Base-by-base conservation (phyloP, 306 rosid genomes). In the Lathyrus sativus region DNA sequence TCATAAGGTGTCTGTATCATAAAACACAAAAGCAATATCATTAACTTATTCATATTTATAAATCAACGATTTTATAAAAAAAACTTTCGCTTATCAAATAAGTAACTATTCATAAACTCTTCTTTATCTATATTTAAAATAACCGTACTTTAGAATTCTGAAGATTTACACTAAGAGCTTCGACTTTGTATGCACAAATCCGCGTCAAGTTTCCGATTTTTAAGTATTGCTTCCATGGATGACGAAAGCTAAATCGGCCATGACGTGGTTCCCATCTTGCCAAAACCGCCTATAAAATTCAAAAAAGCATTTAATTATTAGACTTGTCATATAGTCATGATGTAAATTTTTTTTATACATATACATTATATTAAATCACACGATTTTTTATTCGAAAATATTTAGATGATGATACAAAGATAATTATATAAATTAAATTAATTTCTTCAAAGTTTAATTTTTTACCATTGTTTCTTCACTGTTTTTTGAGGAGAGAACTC, bases 221-320 rank as follows among this genome's bases (percentile, higher is more conserved):
- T 2, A 79, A 46, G 78, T 88, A 88, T 58, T 83, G 86, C 38
- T 81, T 83, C 93, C 90, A 87, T 7, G 93, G 93, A 44, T 87
- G 90, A 4, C 76, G 83, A 28, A 83, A 83, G 73, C 70, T 60
- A 66, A 85, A 88, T 19, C 17, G 44, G 2, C 86, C 85, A 56
- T 88, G 87, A 22, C 77, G 15, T 11, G 87, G 85, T 70, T 88
- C 90, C 95, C 95, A 88, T 67, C 84, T 73, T 11, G 90, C 95
- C 69, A 83, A 70, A 76, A 81, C 76, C 14, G 81, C 88, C 88
- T 81, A 57, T 18, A 37, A 68, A 56, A 33, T 6, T 56, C 10
- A 38, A 59, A 57, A 29, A 17, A 22, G 13, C 6, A 12, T 9
- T 18, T 22, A 53, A 19, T 2, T 2, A 19, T 4, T 0, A 53